Percentiles rank a stretch among this genome's conserved stretches.
Evolutionary conservation across 2,329 filamentous ascomycete genomes (phyloP).

Genomic region (Furcasterigmium furcatum): DNA sequence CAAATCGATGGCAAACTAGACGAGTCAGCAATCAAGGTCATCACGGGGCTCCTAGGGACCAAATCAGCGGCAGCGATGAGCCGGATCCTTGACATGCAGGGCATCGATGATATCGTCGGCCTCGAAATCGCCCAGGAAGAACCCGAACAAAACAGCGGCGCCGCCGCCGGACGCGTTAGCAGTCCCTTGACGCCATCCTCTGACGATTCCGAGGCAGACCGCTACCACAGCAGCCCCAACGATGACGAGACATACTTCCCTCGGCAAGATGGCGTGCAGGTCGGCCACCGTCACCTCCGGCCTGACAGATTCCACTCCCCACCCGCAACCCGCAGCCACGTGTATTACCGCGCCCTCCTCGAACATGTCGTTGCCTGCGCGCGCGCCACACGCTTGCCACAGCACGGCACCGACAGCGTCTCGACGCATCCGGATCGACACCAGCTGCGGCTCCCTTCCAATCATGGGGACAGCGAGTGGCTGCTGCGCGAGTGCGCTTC

Average conservation of each 20-base stretch:
- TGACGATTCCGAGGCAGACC: not conserved
- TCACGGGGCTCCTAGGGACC: not conserved
- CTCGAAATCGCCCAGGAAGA: not conserved
- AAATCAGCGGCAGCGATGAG: not conserved
- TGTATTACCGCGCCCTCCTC: not conserved
- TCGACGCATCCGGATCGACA: not conserved
- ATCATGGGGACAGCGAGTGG: not conserved
- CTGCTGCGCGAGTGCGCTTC: not conserved
- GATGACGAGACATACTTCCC: not conserved
- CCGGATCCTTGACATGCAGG: not conserved
- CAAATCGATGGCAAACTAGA: not conserved
- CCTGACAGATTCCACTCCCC: not conserved
- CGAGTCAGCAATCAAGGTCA: not conserved
- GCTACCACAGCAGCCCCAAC: not conserved
- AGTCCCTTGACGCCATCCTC: not conserved
- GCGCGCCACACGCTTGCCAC: not conserved
- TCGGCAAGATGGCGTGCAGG: not conserved
- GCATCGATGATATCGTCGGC: not conserved
- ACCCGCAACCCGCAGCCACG: not conserved
- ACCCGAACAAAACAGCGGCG: not conserved
- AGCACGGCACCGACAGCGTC: not conserved
- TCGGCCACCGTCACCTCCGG: not conserved
- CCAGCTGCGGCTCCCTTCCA: not conserved
- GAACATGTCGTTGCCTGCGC: not conserved
- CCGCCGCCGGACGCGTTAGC: not conserved